Evolutionary conservation across 352 stramenopile species (phyloP), one percentile per base, ranked within the genome.

Genomic region (Phytopythium kandeliae): DNA sequence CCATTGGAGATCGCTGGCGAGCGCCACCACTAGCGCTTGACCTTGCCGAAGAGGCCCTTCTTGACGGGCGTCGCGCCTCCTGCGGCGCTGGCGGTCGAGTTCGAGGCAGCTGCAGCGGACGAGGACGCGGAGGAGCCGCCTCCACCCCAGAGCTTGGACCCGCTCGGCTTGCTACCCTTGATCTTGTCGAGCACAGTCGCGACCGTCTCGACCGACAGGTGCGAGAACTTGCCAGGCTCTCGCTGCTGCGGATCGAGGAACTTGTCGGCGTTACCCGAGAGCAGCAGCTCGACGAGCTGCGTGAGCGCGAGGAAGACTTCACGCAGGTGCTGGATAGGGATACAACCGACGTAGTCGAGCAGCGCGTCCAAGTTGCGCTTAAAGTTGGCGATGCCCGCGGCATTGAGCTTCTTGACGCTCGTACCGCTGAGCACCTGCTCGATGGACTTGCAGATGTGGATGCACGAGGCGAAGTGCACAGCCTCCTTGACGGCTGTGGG

Each of bases 281-380:
- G 41, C 28, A 92, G 69, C 24, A 92, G 58, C 45, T 90, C 78
- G 3, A 89, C 63, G 3, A 92, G 54, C 31, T 92, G 76, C 8
- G 55, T 73, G 17, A 92, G 55, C 2, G 76, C 71, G 10, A 78
- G 59, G 48, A 89, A 89, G 37, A 75, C 86, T 21, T 89, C 78
- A 15, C 69, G 67, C 11, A 89, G 48, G 44, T 92, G 81, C 13
- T 68, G 58, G 36, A 89, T 71, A 7, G 67, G 63, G 10, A 89
- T 68, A 1, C 71, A 74, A 21, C 65, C 70, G 43, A 87, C 72
- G 38, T 84, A 89, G 24, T 79, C 73, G 15, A 86, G 60, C 37
- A 92, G 52, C 0, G 81, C 76, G 45, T 92, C 74, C 30, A 92
- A 46, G 48, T 88, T 90, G 25, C 78, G 67, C 57, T 90, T 89